Evolutionary conservation across 768 basidiomycete genomes (phyloP), one percentile per base, ranked within the genome.

Genomic region (Russula ochroleuca): DNA sequence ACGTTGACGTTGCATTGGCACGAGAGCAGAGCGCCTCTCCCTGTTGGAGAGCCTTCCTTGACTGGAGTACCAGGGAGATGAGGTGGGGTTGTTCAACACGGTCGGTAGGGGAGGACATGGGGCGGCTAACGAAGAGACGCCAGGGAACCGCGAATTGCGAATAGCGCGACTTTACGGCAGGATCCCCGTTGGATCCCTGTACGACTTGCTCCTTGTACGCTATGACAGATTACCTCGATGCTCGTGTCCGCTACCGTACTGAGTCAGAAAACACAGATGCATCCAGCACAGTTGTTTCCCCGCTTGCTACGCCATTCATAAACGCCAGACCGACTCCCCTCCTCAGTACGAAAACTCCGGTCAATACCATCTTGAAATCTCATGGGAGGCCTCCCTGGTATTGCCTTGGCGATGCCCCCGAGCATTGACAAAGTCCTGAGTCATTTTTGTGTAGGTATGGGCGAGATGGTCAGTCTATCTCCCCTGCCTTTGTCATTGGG

Each of bases 301-400:
- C 66, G 17, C 47, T 51, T n/a, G 7, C 62, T 45, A 64, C 66
- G 13, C 68, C 68, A n/a, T 15, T 45, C 14, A 35, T 60, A 5
- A 62, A 52, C 5, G 28, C 59, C 8, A 62, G 59, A 43, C 33
- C 62, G 43, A 45, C 62, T 21, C 55, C 62, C 1, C 59, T 63
- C 38, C 31, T 63, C 35, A 45, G 15, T 31, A 54, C 62, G 9
- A 67, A 75, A 61, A 67, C 73, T 5, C 86, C 76, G 69, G 83
- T 92, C 77, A 94, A 93, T 70, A 89, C 84, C 2, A 78, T 94
- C 28, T 76, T 94, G 40, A 88, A 86, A 53, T 90, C 89, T 38
- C 92, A 94, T 75, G 92, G 92, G 54, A 81, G 92, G 52, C 89
- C 89, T 53, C 90, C 92, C 69, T 93, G 91, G 91, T 92, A 73